These are phyloP conservation scores for Potentilla sterilis DNA, from an alignment of 306 rosid species.

Conservation along the genomic window DNA sequence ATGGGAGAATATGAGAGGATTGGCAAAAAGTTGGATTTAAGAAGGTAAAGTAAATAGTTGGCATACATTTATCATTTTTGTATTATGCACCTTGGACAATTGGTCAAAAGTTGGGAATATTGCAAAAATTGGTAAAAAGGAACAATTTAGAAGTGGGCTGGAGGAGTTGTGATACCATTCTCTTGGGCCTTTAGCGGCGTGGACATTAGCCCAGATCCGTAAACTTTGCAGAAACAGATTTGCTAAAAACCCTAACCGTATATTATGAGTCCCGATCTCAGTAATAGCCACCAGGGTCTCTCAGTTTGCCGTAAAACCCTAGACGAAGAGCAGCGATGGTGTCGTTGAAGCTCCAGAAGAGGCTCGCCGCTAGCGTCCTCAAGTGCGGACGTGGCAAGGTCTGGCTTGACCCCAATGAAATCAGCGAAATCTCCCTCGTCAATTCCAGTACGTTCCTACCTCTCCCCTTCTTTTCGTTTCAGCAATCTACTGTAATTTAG, in stretches of 20 bases:
- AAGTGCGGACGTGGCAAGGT: constrained; percentile 93
- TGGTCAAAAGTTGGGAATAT: no score
- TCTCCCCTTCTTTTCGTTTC: not conserved
- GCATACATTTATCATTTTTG: no score
- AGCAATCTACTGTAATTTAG: not conserved
- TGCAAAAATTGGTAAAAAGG: not conserved
- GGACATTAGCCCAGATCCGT: not conserved
- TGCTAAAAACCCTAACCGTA: not conserved
- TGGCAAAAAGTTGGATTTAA: no score
- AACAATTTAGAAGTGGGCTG: not conserved
- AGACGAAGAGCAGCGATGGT: constrained; percentile 51
- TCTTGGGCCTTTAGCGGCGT: not conserved
- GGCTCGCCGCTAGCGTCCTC: constrained; percentile 88
- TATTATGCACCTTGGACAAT: no score
- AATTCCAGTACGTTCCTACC: constrained; percentile 59
- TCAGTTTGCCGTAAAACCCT: constrained; percentile 11
- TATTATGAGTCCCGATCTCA: not conserved
- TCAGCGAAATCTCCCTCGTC: constrained; percentile 89
- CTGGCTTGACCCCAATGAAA: constrained; percentile 97
- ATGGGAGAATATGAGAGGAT: no score
- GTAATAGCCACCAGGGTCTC: not conserved
- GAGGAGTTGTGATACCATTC: not conserved
- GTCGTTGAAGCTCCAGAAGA: constrained; percentile 91
- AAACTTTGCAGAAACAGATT: not conserved
- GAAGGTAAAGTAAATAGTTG: no score